Base-by-base conservation (phyloP, 2,329 filamentous ascomycete species). In the Periconia sp. region DNA sequence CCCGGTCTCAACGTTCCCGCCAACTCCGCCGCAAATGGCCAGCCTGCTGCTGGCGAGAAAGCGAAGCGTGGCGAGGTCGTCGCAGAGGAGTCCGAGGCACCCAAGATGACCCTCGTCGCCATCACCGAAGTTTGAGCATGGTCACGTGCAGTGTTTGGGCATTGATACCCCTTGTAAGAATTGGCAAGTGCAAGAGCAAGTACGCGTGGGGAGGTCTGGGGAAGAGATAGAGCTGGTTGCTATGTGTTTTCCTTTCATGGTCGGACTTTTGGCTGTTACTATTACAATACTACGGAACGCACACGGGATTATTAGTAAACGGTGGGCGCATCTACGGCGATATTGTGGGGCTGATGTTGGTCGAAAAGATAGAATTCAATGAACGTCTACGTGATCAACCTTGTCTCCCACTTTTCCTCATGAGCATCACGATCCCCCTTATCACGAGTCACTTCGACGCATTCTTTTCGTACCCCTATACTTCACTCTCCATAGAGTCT, bases 51-150 rank as follows among this genome's bases (percentile, higher is more conserved):
- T 5, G 36, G 22, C 4, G 34, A 46, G 38, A 57, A 54, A 46
- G 36, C 16, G 9, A 66, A 63, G 60, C 61, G 61, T 23, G 40
- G 47, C 6, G 64, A 66, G 32, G 63, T 65, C 15, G 60, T 64
- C 9, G 56, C 54, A 5, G 65, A 69, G 45, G 54, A 58, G 19
- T 43, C 43, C 11, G 61, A 66, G 30, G 54, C 56, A 35, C 66
- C 65, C 13, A 70, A 68, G 59, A 67, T 70, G 65, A 70, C 66
- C 11, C 57, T 70, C n/a, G 65, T 70, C 21, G 66, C 66, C 36
- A 70, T 70, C 46, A 69, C 66, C 11, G 66, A 69, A 45, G 65
- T 69, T 28, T 69, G 47, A 64, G 32, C 26, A 8, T 16, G 16
- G 10, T 12, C 11, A 15, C 30, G 44, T 10, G 24, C 18, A 17